Base-by-base conservation (phyloP, 371 early-diverging fungal species). In the Mucor mucedo region DNA sequence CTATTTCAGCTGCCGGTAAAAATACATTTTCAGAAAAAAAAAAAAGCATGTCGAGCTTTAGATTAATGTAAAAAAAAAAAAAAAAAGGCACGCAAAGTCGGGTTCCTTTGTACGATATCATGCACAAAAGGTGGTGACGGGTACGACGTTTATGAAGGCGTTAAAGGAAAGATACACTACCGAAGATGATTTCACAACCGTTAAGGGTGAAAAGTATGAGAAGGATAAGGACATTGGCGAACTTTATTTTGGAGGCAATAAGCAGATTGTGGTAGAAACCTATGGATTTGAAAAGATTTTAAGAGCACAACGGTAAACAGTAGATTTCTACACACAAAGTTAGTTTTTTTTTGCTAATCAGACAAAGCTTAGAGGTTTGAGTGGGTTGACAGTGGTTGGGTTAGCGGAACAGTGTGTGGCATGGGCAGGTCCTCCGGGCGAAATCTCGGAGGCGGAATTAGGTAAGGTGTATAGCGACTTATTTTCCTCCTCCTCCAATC, bases 281-380 rank as follows among this genome's bases (percentile, higher is more conserved):
- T 88, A 90, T 27, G 95, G 95, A 1, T 91, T 91, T 77, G 91
- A 91, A 30, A 90, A 91, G 63, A 76, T 94, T 45, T 73, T 82
- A 42, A 71, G 80, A 5, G 79, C 79, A 61, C 84, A 85, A 59
- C 69, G 76, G 87, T 77, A 66, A 28, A 13, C n/a, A 38, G 48
- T 27, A 52, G 10, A 29, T 47, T 7, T 47, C 49, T 55, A 30
- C 42, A 35, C 21, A 5, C 8, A 47, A 21, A 44, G 13, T 44
- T n/a, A n/a, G n/a, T n/a, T n/a, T n/a, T 14, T n/a, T 10, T 14
- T 44, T 10, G 14, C 4, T 10, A 41, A 28, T 55, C 21, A 21
- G 21, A 21, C 21, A 21, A 21, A 21, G 21, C 21, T 21, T 49
- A 83, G 83, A 11, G 58, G 81, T 27, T 62, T 89, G 68, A 76